Evolutionary conservation across 2,329 filamentous ascomycete species (phyloP).

Genomic region (Chrysoporthe cubensis): DNA sequence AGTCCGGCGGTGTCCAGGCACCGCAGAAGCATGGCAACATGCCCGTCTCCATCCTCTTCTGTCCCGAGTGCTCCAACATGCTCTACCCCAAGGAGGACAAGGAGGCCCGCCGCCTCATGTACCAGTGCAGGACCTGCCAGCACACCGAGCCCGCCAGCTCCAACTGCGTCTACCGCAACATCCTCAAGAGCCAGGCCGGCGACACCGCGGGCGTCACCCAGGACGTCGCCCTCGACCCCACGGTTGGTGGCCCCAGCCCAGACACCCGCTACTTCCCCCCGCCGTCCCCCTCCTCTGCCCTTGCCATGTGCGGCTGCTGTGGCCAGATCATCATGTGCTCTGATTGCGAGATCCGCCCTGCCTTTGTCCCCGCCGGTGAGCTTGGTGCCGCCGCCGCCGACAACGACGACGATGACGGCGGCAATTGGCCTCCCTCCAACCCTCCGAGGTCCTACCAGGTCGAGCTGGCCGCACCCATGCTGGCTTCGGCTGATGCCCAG

Average conservation of each 20-base stretch:
- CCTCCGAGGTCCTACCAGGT: slow-evolving; percentile 25
- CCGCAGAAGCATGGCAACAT: slow-evolving; percentile 61
- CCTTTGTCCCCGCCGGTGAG: slow-evolving; percentile 24
- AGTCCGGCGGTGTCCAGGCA: slow-evolving; percentile 47
- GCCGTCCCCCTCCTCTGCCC: slow-evolving; percentile 27
- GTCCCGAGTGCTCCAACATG: slow-evolving; percentile 98
- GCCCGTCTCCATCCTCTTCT: slow-evolving; percentile 96
- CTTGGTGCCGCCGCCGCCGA: slow-evolving; percentile 23
- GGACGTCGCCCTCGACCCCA: slow-evolving; percentile 96
- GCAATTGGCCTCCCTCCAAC: slow-evolving; percentile 3
- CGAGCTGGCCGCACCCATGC: slow-evolving; percentile 21
- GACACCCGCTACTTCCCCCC: slow-evolving; percentile 17
- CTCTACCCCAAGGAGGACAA: slow-evolving; percentile 96
- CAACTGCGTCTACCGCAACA: slow-evolving; percentile 93
- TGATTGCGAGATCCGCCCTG: slow-evolving; percentile 40
- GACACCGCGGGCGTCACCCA: slow-evolving; percentile 97
- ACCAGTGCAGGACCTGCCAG: slow-evolving; percentile 93
- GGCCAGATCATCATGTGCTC: slow-evolving; percentile 49
- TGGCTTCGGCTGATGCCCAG: slow-evolving; percentile 17
- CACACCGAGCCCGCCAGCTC: slow-evolving; percentile 86
- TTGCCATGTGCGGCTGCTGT: slow-evolving; percentile 51
- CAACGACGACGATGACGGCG: background rate
- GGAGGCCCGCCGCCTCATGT: slow-evolving; percentile 81
- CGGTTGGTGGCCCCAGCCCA: slow-evolving; percentile 72
- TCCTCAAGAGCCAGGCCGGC: slow-evolving; percentile 86